Percentiles rank a stretch among this genome's conserved stretches.
These are phyloP conservation scores for Aschersonia sp. DNA, from an alignment of 2,329 filamentous ascomycete genomes.

Conservation along the genomic window DNA sequence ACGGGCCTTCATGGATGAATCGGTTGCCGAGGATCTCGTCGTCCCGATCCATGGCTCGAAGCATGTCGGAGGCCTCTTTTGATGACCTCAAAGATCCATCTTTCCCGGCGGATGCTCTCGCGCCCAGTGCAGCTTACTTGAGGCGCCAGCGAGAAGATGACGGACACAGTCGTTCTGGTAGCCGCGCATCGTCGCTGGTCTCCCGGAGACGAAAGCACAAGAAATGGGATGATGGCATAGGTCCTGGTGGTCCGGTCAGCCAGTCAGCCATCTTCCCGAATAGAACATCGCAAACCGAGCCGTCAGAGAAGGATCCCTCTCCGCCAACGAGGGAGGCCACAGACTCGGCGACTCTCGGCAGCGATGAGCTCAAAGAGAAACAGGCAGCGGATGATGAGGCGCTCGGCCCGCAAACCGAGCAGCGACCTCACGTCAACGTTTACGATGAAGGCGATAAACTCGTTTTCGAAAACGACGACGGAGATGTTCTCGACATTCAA, in stretches of 20 bases:
- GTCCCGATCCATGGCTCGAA: conserved; percentile 70
- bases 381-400: conserved; percentile 11
- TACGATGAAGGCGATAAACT: conserved; percentile 71
- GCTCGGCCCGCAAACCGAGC: conserved; percentile 6
- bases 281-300: conserved; percentile 17
- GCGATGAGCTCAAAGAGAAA: conserved; percentile 18
- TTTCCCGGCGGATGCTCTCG: conserved; percentile 55
- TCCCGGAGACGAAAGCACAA: conserved; percentile 50
- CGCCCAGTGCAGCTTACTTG: conserved; percentile 64
- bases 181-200: conserved; percentile 45
- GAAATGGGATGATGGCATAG: conserved; percentile 57
- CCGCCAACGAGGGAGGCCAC: conserved; percentile 15
- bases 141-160: conserved; percentile 72
- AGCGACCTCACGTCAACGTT: conserved; percentile 39
- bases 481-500: conserved; percentile 65
- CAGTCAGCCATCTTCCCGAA: conserved; percentile 78
- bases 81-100: conserved; percentile 46
- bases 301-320: conserved; percentile 15
- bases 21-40: conserved; percentile 61
- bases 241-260: conserved; percentile 74
- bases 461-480: conserved; percentile 73
- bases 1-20: conserved; percentile 90
- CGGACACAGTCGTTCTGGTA: conserved; percentile 33
- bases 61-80: conserved; percentile 65
- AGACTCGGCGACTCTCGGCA: conserved; percentile 16